These are phyloP conservation scores for Syzygium grande DNA, from an alignment of 345 rosid species.

Conservation along the genomic window DNA sequence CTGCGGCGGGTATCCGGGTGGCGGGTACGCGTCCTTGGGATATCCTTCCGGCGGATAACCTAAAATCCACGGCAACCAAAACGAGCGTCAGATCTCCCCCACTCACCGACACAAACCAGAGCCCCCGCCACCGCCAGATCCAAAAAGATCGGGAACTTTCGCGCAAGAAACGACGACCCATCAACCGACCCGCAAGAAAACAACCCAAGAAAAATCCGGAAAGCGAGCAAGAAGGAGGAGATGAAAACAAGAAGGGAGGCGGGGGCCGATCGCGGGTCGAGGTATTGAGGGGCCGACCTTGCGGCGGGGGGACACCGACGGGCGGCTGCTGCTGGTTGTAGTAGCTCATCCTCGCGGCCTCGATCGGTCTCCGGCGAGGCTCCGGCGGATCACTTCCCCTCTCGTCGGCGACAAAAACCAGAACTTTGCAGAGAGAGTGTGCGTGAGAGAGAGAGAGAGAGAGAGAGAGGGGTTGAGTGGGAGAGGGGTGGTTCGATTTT, in stretches of 20 bases:
- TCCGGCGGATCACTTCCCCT: neutral
- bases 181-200: neutral
- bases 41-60: slow-evolving; percentile 95
- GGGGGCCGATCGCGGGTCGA: neutral
- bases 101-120: too few relatives aligned
- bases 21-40: slow-evolving; percentile 71
- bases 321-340: slow-evolving; percentile 84
- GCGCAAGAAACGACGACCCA: neutral
- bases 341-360: slow-evolving; percentile 46
- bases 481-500: too few relatives aligned
- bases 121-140: neutral
- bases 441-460: neutral
- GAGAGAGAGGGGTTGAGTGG: neutral
- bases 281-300: slow-evolving; percentile 29
- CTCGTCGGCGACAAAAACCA: neutral
- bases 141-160: neutral
- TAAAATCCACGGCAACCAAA: slow-evolving; percentile 4
- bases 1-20: slow-evolving; percentile 45
- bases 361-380: neutral
- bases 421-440: neutral
- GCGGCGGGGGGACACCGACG: slow-evolving; percentile 90
- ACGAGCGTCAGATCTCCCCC: slow-evolving; percentile 11
- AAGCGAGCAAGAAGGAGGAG: neutral
- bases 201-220: neutral
- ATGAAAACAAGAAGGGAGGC: neutral